Conservation (phyloP, 1,139 yeast genomes). For the Yamadazyma sp. region DNA sequence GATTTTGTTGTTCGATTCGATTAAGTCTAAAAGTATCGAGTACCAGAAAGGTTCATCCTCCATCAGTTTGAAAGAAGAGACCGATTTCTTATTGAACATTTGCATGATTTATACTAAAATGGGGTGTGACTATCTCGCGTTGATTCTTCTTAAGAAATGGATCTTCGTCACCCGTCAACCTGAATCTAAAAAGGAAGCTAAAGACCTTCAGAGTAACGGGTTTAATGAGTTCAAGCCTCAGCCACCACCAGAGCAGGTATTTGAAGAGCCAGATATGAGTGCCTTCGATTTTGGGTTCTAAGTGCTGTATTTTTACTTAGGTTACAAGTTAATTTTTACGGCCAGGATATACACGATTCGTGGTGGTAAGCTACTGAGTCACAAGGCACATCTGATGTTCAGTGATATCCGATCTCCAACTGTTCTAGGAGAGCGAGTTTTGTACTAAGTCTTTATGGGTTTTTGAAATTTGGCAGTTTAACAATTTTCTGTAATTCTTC, state of each 20-base stretch:
- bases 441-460: no score
- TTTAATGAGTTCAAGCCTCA: conserved; percentile 9
- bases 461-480: no score
- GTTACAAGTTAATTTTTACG: no score
- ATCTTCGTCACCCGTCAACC: conserved; percentile 40
- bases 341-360: no score
- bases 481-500: no score
- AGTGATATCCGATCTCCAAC: no score
- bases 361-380: no score
- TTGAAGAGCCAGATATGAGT: conserved; percentile 81
- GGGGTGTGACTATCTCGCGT: conserved; percentile 86
- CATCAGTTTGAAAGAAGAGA: conserved; percentile 43
- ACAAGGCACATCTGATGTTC: no score
- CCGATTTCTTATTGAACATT: conserved; percentile 59
- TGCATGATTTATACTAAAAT: conserved; percentile 72
- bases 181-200: conserved; percentile 3
- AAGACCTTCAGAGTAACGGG: conserved; percentile 5
- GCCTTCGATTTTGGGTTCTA: conserved; percentile 64
- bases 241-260: conserved; percentile 50
- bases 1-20: conserved; percentile 59
- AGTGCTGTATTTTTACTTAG: no score
- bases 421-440: no score
- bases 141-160: conserved; percentile 70
- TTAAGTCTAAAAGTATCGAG: conserved; percentile 45
- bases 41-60: conserved; percentile 9